Evolutionary conservation across 179 eudicot genomes (phyloP), one percentile per base, ranked within the genome.

Genomic region (Corrigiola litoralis): DNA sequence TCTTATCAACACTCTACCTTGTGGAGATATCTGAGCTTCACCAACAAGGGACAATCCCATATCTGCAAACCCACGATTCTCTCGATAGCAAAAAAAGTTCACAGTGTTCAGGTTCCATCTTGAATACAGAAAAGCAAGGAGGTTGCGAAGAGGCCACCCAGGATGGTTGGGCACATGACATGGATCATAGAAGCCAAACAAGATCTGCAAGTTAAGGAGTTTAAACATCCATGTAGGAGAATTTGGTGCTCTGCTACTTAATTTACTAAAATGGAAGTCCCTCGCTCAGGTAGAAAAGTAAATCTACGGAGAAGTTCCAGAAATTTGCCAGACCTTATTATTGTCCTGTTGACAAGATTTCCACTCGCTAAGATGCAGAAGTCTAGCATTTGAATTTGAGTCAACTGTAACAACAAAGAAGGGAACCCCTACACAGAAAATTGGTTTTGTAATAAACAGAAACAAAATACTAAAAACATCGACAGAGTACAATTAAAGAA

Each of bases 61-160:
- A 77, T 92, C 94, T 36, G 94, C 89, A 74, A 87, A 90, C 63
- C 98, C 98, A 71, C 83, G 95, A 45, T 61, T 86, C 78, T 92
- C 98, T 33, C 98, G 88, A 71, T 92, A 92, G 83, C 98, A 90
- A 57, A 92, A 79, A 75, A 92, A 83, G 54, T 55, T 76, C 72
- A 90, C 72, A 51, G 71, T 83, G 17, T 79, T 77, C 28, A 90
- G 80, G 53, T 80, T 79, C 94, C 97, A 87, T 80, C 90, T 87
- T 70, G 82, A 67, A 72, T 77, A 51, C 65, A 92, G 77, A 73
- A 78, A 77, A 25, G 84, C 87, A 62, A 92, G 81, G 38, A 79
- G 82, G 83, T 92, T 92, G 75, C 95, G 92, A 53, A 92, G 95
- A 53, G 97, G 97, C 97, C 95, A 92, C 21, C 98, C 98, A 46